Evolutionary conservation across 2,329 filamentous ascomycete species (phyloP).

Genomic region (Colletotrichum liriopes): DNA sequence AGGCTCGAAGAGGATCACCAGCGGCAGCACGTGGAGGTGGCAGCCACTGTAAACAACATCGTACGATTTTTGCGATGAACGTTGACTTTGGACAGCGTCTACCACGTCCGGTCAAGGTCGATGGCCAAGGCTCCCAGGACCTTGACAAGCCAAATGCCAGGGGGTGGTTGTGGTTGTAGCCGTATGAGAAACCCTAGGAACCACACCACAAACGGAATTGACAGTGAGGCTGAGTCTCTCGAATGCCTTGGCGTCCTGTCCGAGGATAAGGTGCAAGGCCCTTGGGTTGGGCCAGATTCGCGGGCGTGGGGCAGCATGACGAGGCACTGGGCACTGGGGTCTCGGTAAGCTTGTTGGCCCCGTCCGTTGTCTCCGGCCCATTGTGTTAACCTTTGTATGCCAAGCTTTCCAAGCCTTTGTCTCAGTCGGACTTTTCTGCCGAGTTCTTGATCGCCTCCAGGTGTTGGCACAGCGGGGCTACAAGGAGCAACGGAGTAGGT

Average conservation of each 20-base stretch:
- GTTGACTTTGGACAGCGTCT: slow-evolving; percentile 19
- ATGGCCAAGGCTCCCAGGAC: slow-evolving; percentile 28
- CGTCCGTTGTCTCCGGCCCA: slow-evolving; percentile 27
- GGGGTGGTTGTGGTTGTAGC: background rate
- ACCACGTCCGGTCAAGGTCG: slow-evolving; percentile 2
- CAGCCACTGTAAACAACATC: slow-evolving; percentile 37
- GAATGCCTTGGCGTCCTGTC: slow-evolving; percentile 32
- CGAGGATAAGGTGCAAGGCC: slow-evolving; percentile 7
- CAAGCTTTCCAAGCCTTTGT: slow-evolving; percentile 40
- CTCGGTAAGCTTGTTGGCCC: slow-evolving; percentile 26
- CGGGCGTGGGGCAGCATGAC: slow-evolving; percentile 16
- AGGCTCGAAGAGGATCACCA: slow-evolving; percentile 37
- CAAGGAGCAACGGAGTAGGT: background rate
- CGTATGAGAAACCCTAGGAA: slow-evolving; percentile 24
- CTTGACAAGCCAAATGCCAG: slow-evolving; percentile 17
- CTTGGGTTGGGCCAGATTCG: slow-evolving; percentile 20
- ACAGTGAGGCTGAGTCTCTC: slow-evolving; percentile 34
- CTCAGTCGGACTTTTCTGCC: slow-evolving; percentile 35
- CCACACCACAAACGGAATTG: slow-evolving; percentile 29
- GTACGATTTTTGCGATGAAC: slow-evolving; percentile 44
- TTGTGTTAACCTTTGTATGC: slow-evolving; percentile 32
- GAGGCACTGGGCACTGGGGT: slow-evolving; percentile 18
- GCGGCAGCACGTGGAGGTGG: slow-evolving; percentile 34
- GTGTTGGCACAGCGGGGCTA: slow-evolving; percentile 8
- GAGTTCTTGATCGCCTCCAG: slow-evolving; percentile 34